Evolutionary conservation across 2,329 filamentous ascomycete species (phyloP).

Genomic region (Emergomyces orientalis): DNA sequence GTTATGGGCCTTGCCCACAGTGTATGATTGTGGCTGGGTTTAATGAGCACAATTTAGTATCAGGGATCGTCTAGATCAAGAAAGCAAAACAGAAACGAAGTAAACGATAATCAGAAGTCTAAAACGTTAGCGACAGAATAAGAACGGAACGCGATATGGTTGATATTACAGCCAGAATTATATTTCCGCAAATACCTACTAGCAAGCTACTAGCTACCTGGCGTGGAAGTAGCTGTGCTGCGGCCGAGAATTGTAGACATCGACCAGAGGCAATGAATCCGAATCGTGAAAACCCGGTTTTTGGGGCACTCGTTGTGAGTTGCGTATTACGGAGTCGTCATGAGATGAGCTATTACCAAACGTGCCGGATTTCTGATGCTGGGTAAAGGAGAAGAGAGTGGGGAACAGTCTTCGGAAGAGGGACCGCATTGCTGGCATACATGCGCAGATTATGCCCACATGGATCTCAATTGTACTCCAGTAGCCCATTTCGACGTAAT

Average conservation of each 20-base stretch:
- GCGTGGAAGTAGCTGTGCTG: slow-evolving; percentile 2
- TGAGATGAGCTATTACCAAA: slow-evolving; percentile 1
- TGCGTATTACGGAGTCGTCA: not conserved
- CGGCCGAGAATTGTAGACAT: not conserved
- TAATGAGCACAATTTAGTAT: not conserved
- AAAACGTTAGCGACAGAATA: not conserved
- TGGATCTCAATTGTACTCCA: slow-evolving; percentile 30
- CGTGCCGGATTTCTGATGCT: slow-evolving; percentile 4
- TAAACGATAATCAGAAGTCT: not conserved
- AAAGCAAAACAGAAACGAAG: not conserved
- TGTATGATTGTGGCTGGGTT: not conserved
- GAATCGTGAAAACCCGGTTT: not conserved
- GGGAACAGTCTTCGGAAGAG: slow-evolving; percentile 17
- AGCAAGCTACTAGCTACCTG: not conserved
- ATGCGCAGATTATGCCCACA: slow-evolving; percentile 31
- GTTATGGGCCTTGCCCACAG: not conserved
- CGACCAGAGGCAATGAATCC: slow-evolving; percentile 4
- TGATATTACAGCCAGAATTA: not conserved
- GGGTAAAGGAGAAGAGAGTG: not conserved
- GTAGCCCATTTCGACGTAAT: slow-evolving; percentile 12
- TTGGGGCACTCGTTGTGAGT: not conserved
- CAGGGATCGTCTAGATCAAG: not conserved
- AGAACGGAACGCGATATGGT: not conserved
- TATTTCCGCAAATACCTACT: not conserved
- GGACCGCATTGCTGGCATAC: slow-evolving; percentile 24